phyloP scores from a whole-genome alignment of 2,329 filamentous ascomycete genomes.

The Chaetomiaceae sp. region DNA sequence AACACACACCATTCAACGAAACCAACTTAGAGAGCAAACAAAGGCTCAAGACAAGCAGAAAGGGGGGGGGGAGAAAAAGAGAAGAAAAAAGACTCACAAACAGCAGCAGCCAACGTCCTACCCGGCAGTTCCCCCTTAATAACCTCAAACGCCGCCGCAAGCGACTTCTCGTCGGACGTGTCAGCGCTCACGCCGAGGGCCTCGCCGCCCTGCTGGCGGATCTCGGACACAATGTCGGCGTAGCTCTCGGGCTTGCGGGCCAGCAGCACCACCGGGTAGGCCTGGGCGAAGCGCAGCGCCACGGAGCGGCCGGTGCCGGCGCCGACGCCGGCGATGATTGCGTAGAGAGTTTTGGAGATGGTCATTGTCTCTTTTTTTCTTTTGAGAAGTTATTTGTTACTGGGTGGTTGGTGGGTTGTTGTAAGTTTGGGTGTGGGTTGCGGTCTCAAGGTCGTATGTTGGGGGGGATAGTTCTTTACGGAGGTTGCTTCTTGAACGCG shows the following conservation, averaged over 20 bases:
- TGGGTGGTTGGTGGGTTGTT: too few species aligned
- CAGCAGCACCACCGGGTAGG: constrained; percentile 71
- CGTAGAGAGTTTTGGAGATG: constrained; percentile 47
- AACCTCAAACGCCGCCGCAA: constrained; percentile 56
- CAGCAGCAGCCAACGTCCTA: constrained; percentile 55
- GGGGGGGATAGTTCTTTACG: too few species aligned
- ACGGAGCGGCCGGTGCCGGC: constrained; percentile 50
- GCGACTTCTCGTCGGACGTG: constrained; percentile 45
- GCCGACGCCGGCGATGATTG: constrained; percentile 68
- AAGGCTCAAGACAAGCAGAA: neutral
- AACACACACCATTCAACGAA: neutral
- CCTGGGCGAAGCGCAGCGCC: constrained; percentile 55
- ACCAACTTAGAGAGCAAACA: too few species aligned
- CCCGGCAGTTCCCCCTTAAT: constrained; percentile 56
- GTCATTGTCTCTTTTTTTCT: constrained; percentile 20
- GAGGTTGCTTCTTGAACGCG: too few species aligned
- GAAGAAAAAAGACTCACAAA: constrained; percentile 41
- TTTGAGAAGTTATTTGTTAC: neutral
- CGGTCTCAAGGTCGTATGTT: too few species aligned
- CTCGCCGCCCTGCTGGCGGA: constrained; percentile 60
- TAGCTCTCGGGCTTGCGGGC: constrained; percentile 63
- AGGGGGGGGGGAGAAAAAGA: neutral
- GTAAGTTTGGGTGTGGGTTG: too few species aligned
- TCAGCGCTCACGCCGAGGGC: constrained; percentile 68
- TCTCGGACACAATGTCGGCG: constrained; percentile 61